Conservation (phyloP, 768 basidiomycete species). For the Asterophora lycoperdoides region DNA sequence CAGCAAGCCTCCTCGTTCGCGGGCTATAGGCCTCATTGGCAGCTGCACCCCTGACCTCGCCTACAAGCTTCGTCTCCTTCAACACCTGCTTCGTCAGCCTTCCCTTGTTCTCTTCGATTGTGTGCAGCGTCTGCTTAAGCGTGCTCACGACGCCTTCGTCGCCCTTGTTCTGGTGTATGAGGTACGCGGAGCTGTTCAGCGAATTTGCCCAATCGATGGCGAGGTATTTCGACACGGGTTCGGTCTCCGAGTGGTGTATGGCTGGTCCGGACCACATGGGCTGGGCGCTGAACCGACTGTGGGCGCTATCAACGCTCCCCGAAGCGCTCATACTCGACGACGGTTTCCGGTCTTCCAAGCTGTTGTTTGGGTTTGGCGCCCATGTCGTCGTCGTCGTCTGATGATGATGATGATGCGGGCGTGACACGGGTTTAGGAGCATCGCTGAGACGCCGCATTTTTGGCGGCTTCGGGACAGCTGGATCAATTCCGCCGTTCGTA, state of each 20-base stretch:
- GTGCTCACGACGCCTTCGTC: not conserved
- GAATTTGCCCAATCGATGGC: not conserved
- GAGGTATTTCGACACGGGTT: not conserved
- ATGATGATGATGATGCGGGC: too few species aligned
- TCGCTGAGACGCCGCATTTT: not conserved
- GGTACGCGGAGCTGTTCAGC: not conserved
- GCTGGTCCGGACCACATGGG: not conserved
- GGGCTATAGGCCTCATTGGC: constrained; percentile 5
- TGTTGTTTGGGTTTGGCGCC: not conserved
- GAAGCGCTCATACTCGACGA: not conserved
- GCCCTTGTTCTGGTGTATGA: not conserved
- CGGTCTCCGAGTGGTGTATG: not conserved
- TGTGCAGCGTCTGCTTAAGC: not conserved
- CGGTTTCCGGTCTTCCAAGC: too few species aligned
- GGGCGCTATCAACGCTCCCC: not conserved
- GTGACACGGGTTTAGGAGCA: not conserved
- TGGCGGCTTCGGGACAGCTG: too few species aligned
- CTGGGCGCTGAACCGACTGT: not conserved
- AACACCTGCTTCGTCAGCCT: constrained; percentile 18
- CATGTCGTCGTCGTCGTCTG: not conserved
- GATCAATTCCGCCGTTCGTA: too few species aligned
- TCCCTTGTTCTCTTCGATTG: constrained; percentile 3
- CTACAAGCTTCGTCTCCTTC: constrained; percentile 15
- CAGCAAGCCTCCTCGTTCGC: not conserved
- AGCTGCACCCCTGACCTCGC: constrained; percentile 9